A percentile compares a stretch with the other conserved stretches of the same genome.
phyloP scores from a whole-genome alignment of 2,329 filamentous ascomycete genomes.

The Chaetomiaceae sp. region DNA sequence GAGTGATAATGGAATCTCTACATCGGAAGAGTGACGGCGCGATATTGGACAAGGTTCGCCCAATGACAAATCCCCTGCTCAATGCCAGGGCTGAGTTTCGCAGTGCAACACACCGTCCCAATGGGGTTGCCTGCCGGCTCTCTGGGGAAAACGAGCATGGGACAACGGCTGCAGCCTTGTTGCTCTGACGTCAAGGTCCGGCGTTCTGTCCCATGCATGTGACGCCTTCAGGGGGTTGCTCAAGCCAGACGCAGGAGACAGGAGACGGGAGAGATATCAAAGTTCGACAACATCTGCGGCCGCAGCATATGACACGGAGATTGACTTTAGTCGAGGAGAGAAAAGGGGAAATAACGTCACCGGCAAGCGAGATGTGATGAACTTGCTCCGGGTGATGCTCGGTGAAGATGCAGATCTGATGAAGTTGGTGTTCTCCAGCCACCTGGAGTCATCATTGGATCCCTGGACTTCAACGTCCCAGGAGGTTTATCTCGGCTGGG shows the following conservation, averaged over 20 bases:
- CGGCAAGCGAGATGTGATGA: not conserved
- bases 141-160: too few relatives aligned
- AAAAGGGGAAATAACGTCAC: not conserved
- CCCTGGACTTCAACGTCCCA: not conserved
- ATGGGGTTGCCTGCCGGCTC: not conserved
- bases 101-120: not conserved
- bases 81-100: not conserved
- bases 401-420: not conserved
- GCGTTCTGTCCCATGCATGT: too few relatives aligned
- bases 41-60: too few relatives aligned
- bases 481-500: not conserved
- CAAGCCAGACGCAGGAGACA: too few relatives aligned
- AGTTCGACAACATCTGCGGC: too few relatives aligned
- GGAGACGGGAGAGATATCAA: too few relatives aligned
- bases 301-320: not conserved
- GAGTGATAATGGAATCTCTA: too few relatives aligned
- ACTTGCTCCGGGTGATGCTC: not conserved
- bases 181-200: too few relatives aligned
- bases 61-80: not conserved
- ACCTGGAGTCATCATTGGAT: not conserved
- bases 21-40: not conserved
- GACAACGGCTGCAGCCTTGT: not conserved
- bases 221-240: too few relatives aligned
- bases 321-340: not conserved
- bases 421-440: too few relatives aligned